Evolutionary conservation across 2,329 filamentous ascomycete genomes (phyloP).

Genomic region (Penicillium sp.): DNA sequence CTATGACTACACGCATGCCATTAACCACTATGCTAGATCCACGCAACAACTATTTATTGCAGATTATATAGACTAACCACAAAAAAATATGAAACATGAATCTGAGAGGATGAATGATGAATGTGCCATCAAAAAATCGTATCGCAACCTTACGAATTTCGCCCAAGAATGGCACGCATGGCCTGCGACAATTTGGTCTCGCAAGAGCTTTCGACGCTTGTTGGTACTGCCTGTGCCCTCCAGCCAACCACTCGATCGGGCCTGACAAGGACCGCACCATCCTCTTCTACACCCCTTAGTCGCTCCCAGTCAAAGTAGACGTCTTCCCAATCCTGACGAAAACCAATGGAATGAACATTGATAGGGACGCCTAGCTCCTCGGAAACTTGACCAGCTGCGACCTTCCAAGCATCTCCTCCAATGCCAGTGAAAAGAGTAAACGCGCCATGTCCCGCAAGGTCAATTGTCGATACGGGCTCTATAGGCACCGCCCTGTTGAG

Average conservation of each 20-base stretch:
- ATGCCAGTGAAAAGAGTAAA: slow-evolving; percentile 58
- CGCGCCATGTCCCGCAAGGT: slow-evolving; percentile 58
- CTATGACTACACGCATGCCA: no score
- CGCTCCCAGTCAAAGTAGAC: slow-evolving; percentile 62
- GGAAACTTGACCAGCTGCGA: slow-evolving; percentile 47
- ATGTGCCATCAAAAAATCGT: no score
- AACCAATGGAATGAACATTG: slow-evolving; percentile 56
- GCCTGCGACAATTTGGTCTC: no score
- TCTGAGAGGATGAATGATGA: no score
- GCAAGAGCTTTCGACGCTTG: no score
- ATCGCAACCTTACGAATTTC: no score
- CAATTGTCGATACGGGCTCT: slow-evolving; percentile 57
- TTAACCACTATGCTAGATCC: no score
- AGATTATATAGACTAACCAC: no score
- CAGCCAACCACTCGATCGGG: slow-evolving; percentile 63
- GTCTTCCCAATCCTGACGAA: slow-evolving; percentile 62
- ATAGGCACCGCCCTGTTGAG: slow-evolving; percentile 53
- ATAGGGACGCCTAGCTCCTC: slow-evolving; percentile 50
- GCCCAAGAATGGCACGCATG: no score
- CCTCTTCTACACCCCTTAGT: slow-evolving; percentile 57
- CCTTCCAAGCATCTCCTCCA: slow-evolving; percentile 58
- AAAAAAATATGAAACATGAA: no score
- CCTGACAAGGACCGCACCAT: slow-evolving; percentile 59
- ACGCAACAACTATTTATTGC: no score
- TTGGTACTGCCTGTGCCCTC: slow-evolving; percentile 32